Percentiles rank a stretch among this genome's conserved stretches.
Conservation (phyloP, 2,329 filamentous ascomycete genomes). For the Sarocladium brachiariae region DNA sequence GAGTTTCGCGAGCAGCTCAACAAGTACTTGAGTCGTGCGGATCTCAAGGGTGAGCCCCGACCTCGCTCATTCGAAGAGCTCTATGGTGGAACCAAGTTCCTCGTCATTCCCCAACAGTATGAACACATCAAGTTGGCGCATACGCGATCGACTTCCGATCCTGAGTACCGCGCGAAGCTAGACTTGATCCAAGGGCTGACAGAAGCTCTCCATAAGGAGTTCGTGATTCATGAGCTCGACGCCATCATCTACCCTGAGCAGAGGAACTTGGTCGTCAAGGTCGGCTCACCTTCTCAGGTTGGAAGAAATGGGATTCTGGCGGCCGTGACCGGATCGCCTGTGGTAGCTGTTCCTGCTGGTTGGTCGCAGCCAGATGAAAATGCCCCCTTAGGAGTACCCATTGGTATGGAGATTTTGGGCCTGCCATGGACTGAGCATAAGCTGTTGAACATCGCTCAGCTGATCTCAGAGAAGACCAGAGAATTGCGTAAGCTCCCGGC, state of each 20-base stretch:
- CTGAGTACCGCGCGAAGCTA: neutral
- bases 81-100: constrained; percentile 43
- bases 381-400: constrained; percentile 10
- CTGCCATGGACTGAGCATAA: constrained; percentile 9
- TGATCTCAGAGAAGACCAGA: neutral
- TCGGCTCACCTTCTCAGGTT: constrained; percentile 9
- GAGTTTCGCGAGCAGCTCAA: constrained; percentile 53
- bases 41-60: constrained; percentile 30
- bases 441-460: constrained; percentile 10
- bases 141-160: constrained; percentile 38
- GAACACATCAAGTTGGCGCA: constrained; percentile 44
- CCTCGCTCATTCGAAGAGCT: constrained; percentile 41
- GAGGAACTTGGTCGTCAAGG: constrained; percentile 11
- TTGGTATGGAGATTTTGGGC: constrained; percentile 12
- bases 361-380: constrained; percentile 4
- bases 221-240: constrained; percentile 3
- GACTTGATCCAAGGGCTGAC: constrained; percentile 1
- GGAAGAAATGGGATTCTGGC: constrained; percentile 11
- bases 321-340: constrained; percentile 10
- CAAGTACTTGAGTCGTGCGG: constrained; percentile 42
- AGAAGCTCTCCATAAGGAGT: neutral
- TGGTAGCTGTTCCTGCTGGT: constrained; percentile 11
- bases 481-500: neutral
- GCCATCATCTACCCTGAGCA: constrained; percentile 12
- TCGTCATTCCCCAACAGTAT: constrained; percentile 55